Conservation (phyloP, 140 eudicot species). For the Oenanthe javanica region DNA sequence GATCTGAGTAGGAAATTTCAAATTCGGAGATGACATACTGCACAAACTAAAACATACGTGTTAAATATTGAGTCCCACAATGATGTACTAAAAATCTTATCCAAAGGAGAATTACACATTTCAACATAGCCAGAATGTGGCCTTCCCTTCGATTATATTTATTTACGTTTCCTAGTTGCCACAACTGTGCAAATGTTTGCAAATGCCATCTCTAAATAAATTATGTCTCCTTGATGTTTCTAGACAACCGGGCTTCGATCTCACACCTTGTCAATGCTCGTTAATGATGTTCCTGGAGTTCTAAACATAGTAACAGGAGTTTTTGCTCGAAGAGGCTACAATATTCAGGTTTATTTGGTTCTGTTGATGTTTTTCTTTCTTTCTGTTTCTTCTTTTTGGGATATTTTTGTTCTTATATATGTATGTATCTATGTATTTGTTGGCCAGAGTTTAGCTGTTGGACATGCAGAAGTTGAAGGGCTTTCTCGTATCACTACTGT, state of each 20-base stretch:
- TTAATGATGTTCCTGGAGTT: constrained; percentile 90
- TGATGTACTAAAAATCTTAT: not conserved
- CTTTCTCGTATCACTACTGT: constrained; percentile 94
- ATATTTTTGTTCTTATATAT: not conserved
- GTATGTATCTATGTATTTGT: not conserved
- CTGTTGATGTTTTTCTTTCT: constrained; percentile 9
- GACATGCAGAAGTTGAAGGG: constrained; percentile 95
- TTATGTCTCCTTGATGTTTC: constrained; percentile 9
- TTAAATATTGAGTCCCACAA: not conserved
- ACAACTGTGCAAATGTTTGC: not conserved
- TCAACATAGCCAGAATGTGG: not conserved
- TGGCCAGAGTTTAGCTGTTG: constrained; percentile 90
- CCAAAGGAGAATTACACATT: not conserved
- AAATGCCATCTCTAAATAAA: not conserved
- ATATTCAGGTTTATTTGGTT: constrained; percentile 64
- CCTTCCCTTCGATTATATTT: not conserved
- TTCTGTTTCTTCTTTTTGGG: not conserved
- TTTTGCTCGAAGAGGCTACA: constrained; percentile 97
- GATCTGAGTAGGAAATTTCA: not conserved
- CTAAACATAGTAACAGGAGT: constrained; percentile 87
- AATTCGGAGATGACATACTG: not conserved
- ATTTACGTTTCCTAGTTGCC: not conserved
- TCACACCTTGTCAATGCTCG: constrained; percentile 90
- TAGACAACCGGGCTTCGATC: constrained; percentile 91
- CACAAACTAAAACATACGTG: not conserved